Percentiles rank a stretch among this genome's conserved stretches.
Evolutionary conservation across 2,329 filamentous ascomycete species (phyloP).

Genomic region (Diaporthe amygdali): DNA sequence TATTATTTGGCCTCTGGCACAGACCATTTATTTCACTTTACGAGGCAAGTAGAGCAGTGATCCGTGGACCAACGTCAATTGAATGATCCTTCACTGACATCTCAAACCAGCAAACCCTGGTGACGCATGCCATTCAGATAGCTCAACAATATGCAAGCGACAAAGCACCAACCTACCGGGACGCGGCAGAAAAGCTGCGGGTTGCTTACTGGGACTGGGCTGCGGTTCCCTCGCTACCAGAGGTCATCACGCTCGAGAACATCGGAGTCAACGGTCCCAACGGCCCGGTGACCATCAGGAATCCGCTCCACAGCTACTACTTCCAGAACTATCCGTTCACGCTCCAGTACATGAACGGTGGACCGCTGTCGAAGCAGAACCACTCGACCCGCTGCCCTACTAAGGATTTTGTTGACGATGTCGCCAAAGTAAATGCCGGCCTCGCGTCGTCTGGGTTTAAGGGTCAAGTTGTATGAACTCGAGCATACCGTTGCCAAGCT

Average conservation of each 20-base stretch:
- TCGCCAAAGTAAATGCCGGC: constrained; percentile 42
- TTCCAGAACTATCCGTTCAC: constrained; percentile 50
- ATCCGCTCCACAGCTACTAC: constrained; percentile 58
- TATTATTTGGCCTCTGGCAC: constrained; percentile 61
- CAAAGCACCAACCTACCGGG: constrained; percentile 42
- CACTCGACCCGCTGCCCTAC: constrained; percentile 47
- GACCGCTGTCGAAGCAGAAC: constrained; percentile 33
- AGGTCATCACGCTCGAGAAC: constrained; percentile 37
- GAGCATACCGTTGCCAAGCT: background rate
- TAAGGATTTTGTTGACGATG: constrained; percentile 42
- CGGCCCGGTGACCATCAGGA: constrained; percentile 39
- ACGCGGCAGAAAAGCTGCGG: constrained; percentile 52
- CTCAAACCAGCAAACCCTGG: constrained; percentile 53
- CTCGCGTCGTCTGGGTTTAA: constrained; percentile 41
- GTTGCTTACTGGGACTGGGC: constrained; percentile 64
- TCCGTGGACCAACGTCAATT: too few relatives aligned
- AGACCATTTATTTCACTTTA: constrained; percentile 59
- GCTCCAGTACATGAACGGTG: constrained; percentile 31
- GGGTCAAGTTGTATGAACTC: constrained; percentile 44
- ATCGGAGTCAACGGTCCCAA: constrained; percentile 31
- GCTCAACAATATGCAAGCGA: constrained; percentile 47
- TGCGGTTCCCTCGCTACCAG: constrained; percentile 46
- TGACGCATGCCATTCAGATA: constrained; percentile 49
- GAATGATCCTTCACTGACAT: constrained; percentile 17
- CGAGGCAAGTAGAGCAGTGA: constrained; percentile 51